Conservation (phyloP, 2,329 filamentous ascomycete genomes). For the Lasiodiplodia gonubiensis region DNA sequence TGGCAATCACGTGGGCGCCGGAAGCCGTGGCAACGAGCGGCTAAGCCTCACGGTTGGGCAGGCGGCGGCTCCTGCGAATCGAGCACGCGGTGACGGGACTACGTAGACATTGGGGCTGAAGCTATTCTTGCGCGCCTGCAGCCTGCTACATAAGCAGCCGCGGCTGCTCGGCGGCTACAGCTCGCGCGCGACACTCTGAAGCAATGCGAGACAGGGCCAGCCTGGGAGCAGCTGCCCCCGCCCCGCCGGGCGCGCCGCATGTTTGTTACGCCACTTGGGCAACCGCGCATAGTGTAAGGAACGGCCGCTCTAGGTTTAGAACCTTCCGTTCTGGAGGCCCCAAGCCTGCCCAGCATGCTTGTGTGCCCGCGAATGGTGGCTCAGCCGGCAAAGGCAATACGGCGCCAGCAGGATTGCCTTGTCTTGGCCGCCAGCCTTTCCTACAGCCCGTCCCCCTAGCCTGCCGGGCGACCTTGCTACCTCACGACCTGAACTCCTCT, state of each 20-base stretch:
- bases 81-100: constrained; percentile 1
- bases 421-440: constrained; percentile 4
- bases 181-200: constrained; percentile 9
- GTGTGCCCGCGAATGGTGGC: constrained; percentile 13
- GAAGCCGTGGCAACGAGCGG: constrained; percentile 18
- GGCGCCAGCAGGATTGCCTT: constrained; percentile 13
- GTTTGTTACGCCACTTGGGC: constrained; percentile 7
- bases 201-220: constrained; percentile 22
- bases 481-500: constrained; percentile 13
- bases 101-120: constrained; percentile 23
- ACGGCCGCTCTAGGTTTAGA: constrained; percentile 8
- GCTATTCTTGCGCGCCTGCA: constrained; percentile 15
- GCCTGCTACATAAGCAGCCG: constrained; percentile 19
- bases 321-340: background rate
- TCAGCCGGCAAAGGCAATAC: constrained; percentile 18
- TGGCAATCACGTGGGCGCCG: constrained; percentile 17
- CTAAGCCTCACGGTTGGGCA: constrained; percentile 13
- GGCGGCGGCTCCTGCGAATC: constrained; percentile 11
- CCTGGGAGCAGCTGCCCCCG: background rate
- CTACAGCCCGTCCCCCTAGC: constrained; percentile 17
- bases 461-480: constrained; percentile 8
- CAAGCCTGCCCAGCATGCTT: constrained; percentile 22
- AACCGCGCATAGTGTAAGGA: background rate
- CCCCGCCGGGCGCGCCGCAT: background rate
- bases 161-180: constrained; percentile 20